Conservation (phyloP, 371 early-diverging fungal species). For the Zancudomyces culisetae region DNA sequence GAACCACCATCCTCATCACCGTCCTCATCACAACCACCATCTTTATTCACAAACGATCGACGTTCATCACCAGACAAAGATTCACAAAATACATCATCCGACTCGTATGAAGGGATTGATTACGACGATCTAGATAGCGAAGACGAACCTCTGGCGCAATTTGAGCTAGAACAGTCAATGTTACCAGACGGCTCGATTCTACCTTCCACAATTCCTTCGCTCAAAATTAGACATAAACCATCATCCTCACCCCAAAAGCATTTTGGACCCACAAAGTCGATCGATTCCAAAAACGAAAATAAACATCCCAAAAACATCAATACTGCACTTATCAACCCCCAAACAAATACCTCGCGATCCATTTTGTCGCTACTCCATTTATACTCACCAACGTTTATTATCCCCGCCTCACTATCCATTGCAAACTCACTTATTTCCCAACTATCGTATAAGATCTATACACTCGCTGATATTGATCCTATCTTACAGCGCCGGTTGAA, state of each 20-base stretch:
- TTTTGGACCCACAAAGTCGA: neutral
- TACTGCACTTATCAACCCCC: neutral
- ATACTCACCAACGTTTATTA: constrained; percentile 9
- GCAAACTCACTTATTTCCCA: constrained; percentile 21
- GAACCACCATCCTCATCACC: neutral
- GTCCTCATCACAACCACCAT: neutral
- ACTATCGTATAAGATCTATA: constrained; percentile 49
- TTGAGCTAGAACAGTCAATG: neutral
- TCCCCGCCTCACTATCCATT: constrained; percentile 14
- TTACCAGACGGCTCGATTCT: neutral
- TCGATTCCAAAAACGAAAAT: neutral
- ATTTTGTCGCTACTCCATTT: neutral
- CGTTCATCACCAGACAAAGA: neutral
- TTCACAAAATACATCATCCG: neutral
- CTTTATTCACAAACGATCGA: neutral
- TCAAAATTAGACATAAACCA: neutral
- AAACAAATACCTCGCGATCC: neutral
- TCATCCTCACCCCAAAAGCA: neutral
- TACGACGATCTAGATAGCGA: neutral
- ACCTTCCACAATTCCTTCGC: neutral
- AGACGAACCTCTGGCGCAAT: neutral
- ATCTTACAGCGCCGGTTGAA: constrained; percentile 75
- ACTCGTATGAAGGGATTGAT: neutral
- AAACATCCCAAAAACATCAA: neutral
- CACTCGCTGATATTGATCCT: constrained; percentile 88